A percentile compares a stretch with the other conserved stretches of the same genome.
Evolutionary conservation across 1,139 yeast species (phyloP).

Genomic region (Arxiozyma slooffiae): DNA sequence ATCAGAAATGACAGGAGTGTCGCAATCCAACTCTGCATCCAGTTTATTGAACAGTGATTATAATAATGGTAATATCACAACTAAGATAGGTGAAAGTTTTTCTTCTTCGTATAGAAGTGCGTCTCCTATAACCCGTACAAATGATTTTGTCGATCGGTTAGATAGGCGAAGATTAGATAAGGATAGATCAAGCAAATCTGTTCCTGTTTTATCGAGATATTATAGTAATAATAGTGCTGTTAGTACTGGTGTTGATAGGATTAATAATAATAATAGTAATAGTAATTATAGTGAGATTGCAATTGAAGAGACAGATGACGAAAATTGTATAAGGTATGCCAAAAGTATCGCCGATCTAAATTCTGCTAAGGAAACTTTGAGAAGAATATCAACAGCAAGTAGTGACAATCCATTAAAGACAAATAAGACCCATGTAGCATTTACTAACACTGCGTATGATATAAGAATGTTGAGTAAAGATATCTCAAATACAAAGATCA

Average conservation of each 20-base stretch:
- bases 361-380: conserved; percentile 15
- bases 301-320: conserved; percentile 10
- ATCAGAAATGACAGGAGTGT: conserved; percentile 2
- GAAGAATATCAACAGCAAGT: conserved; percentile 14
- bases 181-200: conserved; percentile 1
- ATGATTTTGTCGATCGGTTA: not conserved
- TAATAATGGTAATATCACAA: not conserved
- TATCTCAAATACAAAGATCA: conserved; percentile 63
- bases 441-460: conserved; percentile 80
- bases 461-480: conserved; percentile 71
- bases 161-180: too few species aligned
- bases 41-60: conserved; percentile 1
- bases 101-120: not conserved
- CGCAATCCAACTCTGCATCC: not conserved
- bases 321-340: conserved; percentile 2
- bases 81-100: not conserved
- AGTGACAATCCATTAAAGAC: conserved; percentile 12
- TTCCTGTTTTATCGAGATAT: not conserved
- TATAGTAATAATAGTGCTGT: not conserved
- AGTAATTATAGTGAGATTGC: conserved; percentile 3
- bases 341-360: conserved; percentile 7
- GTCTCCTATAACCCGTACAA: not conserved
- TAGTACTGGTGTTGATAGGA: not conserved
- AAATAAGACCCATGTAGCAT: conserved; percentile 53
- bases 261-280: not conserved